Evolutionary conservation across 257 asterid species (phyloP).

Genomic region (Nicotiana knightiana): DNA sequence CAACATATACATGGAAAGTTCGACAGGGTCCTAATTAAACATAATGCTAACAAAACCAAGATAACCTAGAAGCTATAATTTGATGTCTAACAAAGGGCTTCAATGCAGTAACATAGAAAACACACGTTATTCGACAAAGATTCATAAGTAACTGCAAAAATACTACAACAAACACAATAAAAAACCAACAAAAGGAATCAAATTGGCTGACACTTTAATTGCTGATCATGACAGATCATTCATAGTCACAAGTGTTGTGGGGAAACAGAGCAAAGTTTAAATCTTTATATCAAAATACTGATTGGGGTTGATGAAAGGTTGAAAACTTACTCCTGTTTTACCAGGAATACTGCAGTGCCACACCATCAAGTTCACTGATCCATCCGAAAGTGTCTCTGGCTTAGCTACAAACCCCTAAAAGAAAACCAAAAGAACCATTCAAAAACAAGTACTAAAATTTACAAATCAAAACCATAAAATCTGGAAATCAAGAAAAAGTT

Average conservation of each 20-base stretch:
- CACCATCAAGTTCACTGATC: slow-evolving; percentile 26
- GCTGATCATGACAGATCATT: not conserved
- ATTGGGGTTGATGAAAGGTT: not conserved
- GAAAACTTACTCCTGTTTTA: slow-evolving; percentile 23
- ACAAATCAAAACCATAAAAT: not conserved
- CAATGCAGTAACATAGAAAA: not conserved
- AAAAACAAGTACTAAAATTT: not conserved
- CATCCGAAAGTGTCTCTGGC: slow-evolving; percentile 26
- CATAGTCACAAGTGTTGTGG: not conserved
- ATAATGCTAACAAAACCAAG: not conserved
- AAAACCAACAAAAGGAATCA: not conserved
- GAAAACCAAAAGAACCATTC: not conserved
- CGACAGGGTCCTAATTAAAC: not conserved
- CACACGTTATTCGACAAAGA: not conserved
- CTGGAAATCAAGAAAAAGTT: not conserved
- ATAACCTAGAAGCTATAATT: not conserved
- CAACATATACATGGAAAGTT: not conserved
- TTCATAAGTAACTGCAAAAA: not conserved
- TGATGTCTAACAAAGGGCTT: not conserved
- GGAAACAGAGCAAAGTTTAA: not conserved
- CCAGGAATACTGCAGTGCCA: slow-evolving; percentile 35
- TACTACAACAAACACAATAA: no score
- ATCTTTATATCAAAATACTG: not conserved
- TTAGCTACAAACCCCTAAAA: slow-evolving; percentile 32
- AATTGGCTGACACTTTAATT: not conserved